phyloP scores from a whole-genome alignment of 225 moss, liverwort and hornwort genomes.

The Pseudoscleropodium purum region DNA sequence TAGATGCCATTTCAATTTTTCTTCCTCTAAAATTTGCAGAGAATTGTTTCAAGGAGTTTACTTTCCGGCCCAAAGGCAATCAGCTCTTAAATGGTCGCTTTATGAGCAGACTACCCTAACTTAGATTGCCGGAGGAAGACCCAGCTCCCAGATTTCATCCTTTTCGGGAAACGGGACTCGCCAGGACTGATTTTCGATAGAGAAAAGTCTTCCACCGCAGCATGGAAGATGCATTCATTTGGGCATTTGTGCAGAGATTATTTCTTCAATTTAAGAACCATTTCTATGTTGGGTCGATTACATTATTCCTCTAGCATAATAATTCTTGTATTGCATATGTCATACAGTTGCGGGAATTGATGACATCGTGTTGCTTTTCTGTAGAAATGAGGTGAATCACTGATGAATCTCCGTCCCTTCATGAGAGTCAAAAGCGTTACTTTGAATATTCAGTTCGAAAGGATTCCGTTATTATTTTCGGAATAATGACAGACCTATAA shows the following conservation, averaged over 20 bases:
- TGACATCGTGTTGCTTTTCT: too few relatives aligned
- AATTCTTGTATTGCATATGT: not conserved
- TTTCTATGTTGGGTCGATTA: not conserved
- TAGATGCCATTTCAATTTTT: too few relatives aligned
- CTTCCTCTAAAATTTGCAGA: too few relatives aligned
- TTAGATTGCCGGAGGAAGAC: not conserved
- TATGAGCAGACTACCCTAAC: too few relatives aligned
- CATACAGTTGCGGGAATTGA: not conserved
- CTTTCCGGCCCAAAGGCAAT: too few relatives aligned
- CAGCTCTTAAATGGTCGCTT: too few relatives aligned
- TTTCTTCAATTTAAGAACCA: not conserved
- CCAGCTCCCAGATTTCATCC: not conserved
- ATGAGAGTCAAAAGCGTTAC: not conserved
- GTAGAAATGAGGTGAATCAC: not conserved
- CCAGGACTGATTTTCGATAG: not conserved
- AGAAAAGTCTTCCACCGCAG: not conserved
- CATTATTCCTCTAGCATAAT: not conserved
- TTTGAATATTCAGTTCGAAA: not conserved
- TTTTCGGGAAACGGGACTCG: not conserved
- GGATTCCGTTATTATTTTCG: not conserved
- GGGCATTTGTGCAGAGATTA: not conserved
- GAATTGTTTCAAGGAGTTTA: too few relatives aligned
- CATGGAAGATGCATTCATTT: not conserved
- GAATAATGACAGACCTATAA: not conserved
- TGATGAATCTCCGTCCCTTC: not conserved